These are phyloP conservation scores for Mucor velutinosus DNA, from an alignment of 371 early-diverging fungal species.

Conservation along the genomic window DNA sequence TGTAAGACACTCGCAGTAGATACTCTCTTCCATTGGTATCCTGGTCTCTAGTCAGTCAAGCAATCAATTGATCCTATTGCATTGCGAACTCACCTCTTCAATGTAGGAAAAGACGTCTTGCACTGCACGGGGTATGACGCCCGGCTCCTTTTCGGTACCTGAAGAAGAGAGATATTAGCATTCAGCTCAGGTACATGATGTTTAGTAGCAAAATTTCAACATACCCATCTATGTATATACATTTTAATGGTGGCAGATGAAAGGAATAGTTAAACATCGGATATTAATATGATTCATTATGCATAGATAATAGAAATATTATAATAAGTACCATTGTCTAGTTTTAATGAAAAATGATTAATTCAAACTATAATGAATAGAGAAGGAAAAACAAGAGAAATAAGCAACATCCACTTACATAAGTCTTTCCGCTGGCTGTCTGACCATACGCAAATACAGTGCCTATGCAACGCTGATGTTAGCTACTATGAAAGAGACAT, in stretches of 20 bases:
- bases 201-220: constrained; percentile 35
- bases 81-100: constrained; percentile 23
- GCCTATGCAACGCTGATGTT: constrained; percentile 35
- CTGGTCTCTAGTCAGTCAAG: background rate
- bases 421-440: constrained; percentile 97
- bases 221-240: constrained; percentile 26
- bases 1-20: constrained; percentile 85
- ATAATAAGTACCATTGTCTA: constrained; percentile 33
- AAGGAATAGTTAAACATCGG: background rate
- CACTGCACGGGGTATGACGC: constrained; percentile 52
- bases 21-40: constrained; percentile 65
- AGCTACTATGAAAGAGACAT: background rate
- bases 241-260: background rate
- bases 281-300: background rate
- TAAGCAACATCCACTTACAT: constrained; percentile 37
- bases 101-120: constrained; percentile 51
- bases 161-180: constrained; percentile 10
- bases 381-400: background rate
- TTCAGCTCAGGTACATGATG: background rate
- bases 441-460: constrained; percentile 97
- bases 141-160: constrained; percentile 50
- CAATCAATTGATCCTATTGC: background rate
- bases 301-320: background rate
- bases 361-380: background rate
- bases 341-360: background rate